Evolutionary conservation across 2,329 filamentous ascomycete species (phyloP).

Genomic region (Fusarium nelsonii): DNA sequence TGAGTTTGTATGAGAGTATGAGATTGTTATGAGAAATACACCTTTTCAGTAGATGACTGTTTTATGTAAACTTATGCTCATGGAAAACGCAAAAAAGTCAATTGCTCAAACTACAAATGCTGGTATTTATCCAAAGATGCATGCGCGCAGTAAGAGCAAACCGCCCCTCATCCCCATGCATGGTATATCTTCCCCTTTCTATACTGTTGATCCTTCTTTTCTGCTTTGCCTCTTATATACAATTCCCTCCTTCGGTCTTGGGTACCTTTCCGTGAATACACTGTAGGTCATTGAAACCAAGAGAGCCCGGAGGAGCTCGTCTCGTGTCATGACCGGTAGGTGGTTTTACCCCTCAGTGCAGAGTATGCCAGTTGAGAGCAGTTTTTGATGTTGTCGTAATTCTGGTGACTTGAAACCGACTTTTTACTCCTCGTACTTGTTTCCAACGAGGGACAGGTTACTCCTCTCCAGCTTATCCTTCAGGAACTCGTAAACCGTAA

Average conservation of each 20-base stretch:
- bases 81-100: conserved; percentile 38
- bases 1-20: conserved; percentile 10
- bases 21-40: conserved; percentile 2
- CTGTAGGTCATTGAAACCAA: too few relatives aligned
- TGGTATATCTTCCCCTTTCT: conserved; percentile 45
- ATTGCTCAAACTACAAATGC: conserved; percentile 48
- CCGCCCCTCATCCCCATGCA: conserved; percentile 41
- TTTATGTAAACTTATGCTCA: conserved; percentile 8
- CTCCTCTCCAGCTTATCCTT: conserved; percentile 79
- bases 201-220: conserved; percentile 25
- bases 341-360: too few relatives aligned
- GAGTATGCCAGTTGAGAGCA: neutral
- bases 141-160: conserved; percentile 46
- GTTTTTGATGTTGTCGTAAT: neutral
- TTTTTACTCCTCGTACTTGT: conserved; percentile 74
- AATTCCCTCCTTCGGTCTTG: conserved; percentile 15
- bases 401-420: neutral
- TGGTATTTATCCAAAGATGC: conserved; percentile 49
- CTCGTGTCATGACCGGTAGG: neutral
- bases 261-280: neutral
- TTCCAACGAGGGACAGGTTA: conserved; percentile 69
- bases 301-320: neutral
- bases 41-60: neutral
- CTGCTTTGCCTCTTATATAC: conserved; percentile 9
- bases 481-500: conserved; percentile 82